Base-by-base conservation (phyloP, 164 flowering plant genomes). In the Houttuynia cordata region DNA sequence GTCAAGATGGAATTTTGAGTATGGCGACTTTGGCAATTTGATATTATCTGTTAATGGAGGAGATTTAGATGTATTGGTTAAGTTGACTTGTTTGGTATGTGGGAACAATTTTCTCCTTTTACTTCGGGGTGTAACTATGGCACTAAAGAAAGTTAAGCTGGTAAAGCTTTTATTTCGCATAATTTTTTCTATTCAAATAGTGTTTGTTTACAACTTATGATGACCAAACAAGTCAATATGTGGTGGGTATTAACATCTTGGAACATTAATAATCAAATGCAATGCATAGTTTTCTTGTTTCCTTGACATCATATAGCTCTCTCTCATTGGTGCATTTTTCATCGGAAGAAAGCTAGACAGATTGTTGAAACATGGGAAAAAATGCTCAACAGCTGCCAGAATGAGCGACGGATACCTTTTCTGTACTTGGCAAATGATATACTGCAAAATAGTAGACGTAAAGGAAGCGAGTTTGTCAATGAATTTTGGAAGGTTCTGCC, bases 401-500 rank as follows among this genome's bases (percentile, higher is more conserved):
- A 72, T 68, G 72, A 62, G 24, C 83, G 80, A 68, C 84, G 83
- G 75, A 79, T 93, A 58, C 82, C 96, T 20, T 87, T 90, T 50
- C 65, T 93, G 57, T 93, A 93, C 69, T 88, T 93, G 70, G 99
- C 99, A 37, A 93, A 93, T 74, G 99, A 93, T 70, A 93, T 93
- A 60, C 76, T 93, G 39, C 99, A 93, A 72, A 93, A 93, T 66
- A 93, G 99, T 70, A 90, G 83, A 68, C 91, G 97, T 37, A 90
- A 90, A 61, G 99, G 99, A 61, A 85, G 80, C 76, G 99, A 93
- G 74, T 93, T 90, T 74, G 96, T 90, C 19, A 70, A 69, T 58
- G 95, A 82, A 68, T 88, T 90, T 54, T 90, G 96, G 97, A 93
- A 93, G 63, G 95, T 93, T 72, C 96, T 93, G 66, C 99, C 99